Conservation (phyloP, 495 filamentous ascomycete genomes). For the Apiosordaria backusii region DNA sequence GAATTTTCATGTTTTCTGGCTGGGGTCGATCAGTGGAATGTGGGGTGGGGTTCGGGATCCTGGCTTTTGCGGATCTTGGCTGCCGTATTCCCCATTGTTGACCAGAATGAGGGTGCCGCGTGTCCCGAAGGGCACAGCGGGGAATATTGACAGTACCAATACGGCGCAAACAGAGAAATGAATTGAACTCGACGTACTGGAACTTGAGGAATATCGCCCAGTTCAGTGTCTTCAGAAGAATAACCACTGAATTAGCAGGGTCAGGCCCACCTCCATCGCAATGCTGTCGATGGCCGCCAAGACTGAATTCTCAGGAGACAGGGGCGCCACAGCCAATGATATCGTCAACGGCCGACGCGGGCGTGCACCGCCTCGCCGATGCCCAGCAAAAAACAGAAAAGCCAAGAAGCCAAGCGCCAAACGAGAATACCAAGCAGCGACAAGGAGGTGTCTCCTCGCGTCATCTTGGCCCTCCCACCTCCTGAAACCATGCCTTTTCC, state of each 20-base stretch:
- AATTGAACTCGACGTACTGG: not conserved
- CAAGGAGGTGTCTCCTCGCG: slow-evolving; percentile 14
- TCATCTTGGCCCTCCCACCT: slow-evolving; percentile 12
- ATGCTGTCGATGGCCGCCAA: not conserved
- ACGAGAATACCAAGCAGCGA: slow-evolving; percentile 18
- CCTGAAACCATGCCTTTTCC: slow-evolving; percentile 19
- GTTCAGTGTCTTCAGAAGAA: too few species aligned
- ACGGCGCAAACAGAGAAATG: not conserved
- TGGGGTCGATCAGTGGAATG: not conserved
- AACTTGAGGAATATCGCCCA: not conserved
- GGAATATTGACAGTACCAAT: not conserved
- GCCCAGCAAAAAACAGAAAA: slow-evolving; percentile 9
- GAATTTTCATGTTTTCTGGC: not conserved
- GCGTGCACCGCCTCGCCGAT: slow-evolving; percentile 21
- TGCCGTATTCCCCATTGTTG: not conserved
- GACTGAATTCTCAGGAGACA: not conserved
- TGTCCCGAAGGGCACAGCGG: not conserved
- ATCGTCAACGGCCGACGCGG: not conserved
- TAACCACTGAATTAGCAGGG: not conserved
- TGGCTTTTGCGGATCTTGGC: slow-evolving; percentile 9
- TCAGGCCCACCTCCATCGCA: not conserved
- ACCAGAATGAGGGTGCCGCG: not conserved
- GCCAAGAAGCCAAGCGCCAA: slow-evolving; percentile 26
- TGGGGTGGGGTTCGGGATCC: not conserved
- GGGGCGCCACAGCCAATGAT: not conserved